These are phyloP conservation scores for Aspergillus sp. DNA, from an alignment of 2,329 filamentous ascomycete genomes.

Conservation along the genomic window DNA sequence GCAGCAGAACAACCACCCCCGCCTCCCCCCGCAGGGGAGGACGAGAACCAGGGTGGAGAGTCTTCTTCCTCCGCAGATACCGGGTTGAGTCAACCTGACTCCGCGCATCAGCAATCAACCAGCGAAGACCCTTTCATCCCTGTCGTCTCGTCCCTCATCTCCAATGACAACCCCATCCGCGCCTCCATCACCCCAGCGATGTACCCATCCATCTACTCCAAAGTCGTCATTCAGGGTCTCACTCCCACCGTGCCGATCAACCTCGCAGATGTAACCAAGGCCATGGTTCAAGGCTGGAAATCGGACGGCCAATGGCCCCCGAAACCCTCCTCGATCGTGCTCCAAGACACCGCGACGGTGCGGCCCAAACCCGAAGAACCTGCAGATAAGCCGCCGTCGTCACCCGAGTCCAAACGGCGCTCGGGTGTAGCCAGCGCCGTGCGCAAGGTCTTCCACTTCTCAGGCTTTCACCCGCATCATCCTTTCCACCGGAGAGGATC, in stretches of 20 bases:
- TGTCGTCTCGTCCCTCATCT: conserved; percentile 71
- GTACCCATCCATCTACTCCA: conserved; percentile 84
- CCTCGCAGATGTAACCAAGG: conserved; percentile 74
- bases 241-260: conserved; percentile 89
- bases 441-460: conserved; percentile 44
- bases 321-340: conserved; percentile 46
- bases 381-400: conserved; percentile 18
- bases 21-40: conserved; percentile 30
- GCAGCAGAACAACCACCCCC: conserved; percentile 25
- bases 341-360: conserved; percentile 32
- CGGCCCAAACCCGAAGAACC: not conserved
- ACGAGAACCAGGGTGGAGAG: conserved; percentile 16
- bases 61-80: conserved; percentile 40
- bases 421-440: conserved; percentile 44
- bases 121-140: conserved; percentile 64
- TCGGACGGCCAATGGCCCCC: conserved; percentile 92
- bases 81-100: conserved; percentile 4
- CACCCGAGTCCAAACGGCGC: conserved; percentile 29
- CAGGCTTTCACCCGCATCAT: conserved; percentile 32
- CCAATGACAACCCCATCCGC: conserved; percentile 73
- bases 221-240: conserved; percentile 76
- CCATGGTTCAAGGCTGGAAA: conserved; percentile 89
- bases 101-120: conserved; percentile 12
- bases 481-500: conserved; percentile 42
- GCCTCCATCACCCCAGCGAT: conserved; percentile 71